Evolutionary conservation across 345 rosid genomes (phyloP).

Genomic region (Lumnitzera racemosa): DNA sequence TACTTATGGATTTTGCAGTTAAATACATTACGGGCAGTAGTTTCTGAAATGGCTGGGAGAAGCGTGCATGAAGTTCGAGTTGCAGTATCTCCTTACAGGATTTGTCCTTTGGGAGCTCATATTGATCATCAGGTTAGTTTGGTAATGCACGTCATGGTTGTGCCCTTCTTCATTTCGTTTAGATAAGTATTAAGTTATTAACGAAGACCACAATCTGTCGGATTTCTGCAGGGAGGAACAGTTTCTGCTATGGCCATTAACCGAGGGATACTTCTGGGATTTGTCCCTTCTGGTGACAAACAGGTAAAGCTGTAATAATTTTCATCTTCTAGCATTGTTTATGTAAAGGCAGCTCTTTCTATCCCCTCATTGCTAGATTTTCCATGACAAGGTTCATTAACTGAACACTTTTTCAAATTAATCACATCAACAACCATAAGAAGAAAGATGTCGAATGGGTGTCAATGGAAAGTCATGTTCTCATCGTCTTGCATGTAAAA

Average conservation of each 20-base stretch:
- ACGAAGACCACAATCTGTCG: neutral
- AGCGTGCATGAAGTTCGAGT: constrained; percentile 47
- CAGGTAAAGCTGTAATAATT: constrained; percentile 32
- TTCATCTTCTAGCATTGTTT: too few species aligned
- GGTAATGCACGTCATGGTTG: neutral
- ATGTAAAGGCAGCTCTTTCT: too few species aligned
- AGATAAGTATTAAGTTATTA: neutral
- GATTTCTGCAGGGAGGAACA: constrained; percentile 62
- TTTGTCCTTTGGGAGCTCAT: constrained; percentile 96
- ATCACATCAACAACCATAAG: too few species aligned
- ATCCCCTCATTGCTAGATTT: too few species aligned
- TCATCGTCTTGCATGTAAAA: too few species aligned
- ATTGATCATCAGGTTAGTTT: constrained; percentile 84
- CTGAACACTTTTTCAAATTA: too few species aligned
- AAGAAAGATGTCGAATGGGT: too few species aligned
- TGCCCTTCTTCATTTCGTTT: neutral
- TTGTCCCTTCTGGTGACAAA: constrained; percentile 57
- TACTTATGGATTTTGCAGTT: constrained; percentile 30
- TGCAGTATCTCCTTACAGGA: constrained; percentile 81
- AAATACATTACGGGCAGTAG: constrained; percentile 25
- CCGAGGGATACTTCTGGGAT: constrained; percentile 79
- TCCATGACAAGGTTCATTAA: too few species aligned
- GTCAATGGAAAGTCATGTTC: too few species aligned
- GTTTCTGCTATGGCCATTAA: constrained; percentile 91
- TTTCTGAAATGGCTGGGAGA: constrained; percentile 55